phyloP scores from a whole-genome alignment of 2,329 filamentous ascomycete species.

The Cladobotryum protrusum region DNA sequence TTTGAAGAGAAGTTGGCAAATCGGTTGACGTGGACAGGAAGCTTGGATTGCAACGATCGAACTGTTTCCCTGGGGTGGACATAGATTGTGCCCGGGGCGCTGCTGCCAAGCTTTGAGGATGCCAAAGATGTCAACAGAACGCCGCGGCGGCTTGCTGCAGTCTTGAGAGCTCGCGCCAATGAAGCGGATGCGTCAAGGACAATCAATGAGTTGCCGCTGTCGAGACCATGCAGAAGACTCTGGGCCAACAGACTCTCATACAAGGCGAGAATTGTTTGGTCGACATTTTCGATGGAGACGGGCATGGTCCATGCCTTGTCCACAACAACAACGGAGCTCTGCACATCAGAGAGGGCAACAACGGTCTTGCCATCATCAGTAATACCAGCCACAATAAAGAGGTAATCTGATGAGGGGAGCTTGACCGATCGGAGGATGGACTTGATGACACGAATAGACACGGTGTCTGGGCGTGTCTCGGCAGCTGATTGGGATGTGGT shows the following conservation, averaged over 20 bases:
- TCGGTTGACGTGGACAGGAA: not conserved
- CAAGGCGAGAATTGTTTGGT: not conserved
- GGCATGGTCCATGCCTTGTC: not conserved
- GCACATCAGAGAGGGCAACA: not conserved
- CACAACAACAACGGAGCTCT: not conserved
- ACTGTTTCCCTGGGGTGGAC: not conserved
- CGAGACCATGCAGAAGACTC: not conserved
- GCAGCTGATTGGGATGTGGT: not conserved
- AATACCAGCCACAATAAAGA: not conserved
- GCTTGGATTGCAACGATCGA: not conserved
- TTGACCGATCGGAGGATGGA: not conserved
- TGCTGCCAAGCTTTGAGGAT: not conserved
- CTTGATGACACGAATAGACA: not conserved
- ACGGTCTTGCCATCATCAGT: not conserved
- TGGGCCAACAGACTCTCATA: not conserved
- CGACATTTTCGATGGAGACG: not conserved
- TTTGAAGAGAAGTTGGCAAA: not conserved
- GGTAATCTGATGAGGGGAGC: not conserved
- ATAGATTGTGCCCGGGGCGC: not conserved
- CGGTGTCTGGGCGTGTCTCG: not conserved
- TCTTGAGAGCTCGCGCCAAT: not conserved
- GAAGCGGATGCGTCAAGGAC: not conserved
- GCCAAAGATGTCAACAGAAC: not conserved
- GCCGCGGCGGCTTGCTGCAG: not conserved
- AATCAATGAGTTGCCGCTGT: not conserved